These are phyloP conservation scores for Alternaria alternata DNA, from an alignment of 2,329 filamentous ascomycete species.

Conservation along the genomic window DNA sequence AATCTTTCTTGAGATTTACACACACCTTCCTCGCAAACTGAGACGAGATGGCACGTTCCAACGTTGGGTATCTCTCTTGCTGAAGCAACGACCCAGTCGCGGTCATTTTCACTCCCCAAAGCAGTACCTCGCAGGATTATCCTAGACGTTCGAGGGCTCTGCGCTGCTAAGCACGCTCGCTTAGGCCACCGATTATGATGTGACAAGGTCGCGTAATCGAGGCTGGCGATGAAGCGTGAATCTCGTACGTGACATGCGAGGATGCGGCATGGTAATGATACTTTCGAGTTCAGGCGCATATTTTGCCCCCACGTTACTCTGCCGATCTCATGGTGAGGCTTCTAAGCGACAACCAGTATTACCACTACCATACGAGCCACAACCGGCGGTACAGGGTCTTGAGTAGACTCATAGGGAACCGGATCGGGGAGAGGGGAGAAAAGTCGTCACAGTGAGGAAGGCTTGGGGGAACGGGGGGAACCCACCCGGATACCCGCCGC, in stretches of 20 bases:
- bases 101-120: background rate
- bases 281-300: background rate
- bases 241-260: background rate
- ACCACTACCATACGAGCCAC: background rate
- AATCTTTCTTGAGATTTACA: background rate
- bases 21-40: background rate
- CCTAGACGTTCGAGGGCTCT: background rate
- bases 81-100: background rate
- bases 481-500: background rate
- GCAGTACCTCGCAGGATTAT: background rate
- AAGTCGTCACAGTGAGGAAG: no score
- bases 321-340: background rate
- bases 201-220: background rate
- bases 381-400: background rate
- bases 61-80: background rate
- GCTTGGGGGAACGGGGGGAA: background rate
- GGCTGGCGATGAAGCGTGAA: background rate
- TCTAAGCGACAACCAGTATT: background rate
- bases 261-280: background rate
- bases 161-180: background rate
- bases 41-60: background rate
- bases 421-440: no score
- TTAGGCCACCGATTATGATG: background rate
- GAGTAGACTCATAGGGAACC: background rate
- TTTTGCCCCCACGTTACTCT: background rate